Evolutionary conservation across 75 land plant genomes (phyloP).

Genomic region (Sequoia sempervirens): DNA sequence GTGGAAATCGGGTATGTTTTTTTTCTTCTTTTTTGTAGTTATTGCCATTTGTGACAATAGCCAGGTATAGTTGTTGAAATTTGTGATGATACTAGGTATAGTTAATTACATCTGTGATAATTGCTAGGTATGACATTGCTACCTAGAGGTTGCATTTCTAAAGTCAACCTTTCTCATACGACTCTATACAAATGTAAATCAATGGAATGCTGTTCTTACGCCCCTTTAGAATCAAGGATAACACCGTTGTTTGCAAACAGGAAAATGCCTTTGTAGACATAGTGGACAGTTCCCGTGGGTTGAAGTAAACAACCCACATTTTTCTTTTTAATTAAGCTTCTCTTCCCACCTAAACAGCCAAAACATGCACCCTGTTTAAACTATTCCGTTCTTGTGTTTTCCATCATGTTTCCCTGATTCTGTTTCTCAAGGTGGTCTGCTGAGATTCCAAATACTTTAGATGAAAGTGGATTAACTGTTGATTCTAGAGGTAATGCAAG

Average conservation of each 20-base stretch:
- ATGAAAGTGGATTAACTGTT: not conserved
- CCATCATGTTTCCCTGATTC: not conserved
- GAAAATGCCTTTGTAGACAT: not conserved
- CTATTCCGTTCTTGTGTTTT: too few relatives aligned
- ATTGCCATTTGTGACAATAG: not conserved
- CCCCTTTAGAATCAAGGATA: not conserved
- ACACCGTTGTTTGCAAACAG: not conserved
- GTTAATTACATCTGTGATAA: not conserved
- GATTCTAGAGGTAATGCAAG: not conserved
- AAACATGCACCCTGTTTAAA: too few relatives aligned
- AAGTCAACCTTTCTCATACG: not conserved
- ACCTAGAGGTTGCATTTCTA: not conserved
- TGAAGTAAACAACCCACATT: too few relatives aligned
- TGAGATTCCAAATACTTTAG: not conserved
- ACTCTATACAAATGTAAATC: not conserved
- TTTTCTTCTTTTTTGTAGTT: not conserved
- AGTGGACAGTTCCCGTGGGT: not conserved
- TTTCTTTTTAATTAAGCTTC: too few relatives aligned
- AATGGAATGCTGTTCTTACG: not conserved
- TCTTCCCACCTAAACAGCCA: too few relatives aligned
- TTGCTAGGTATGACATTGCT: not conserved
- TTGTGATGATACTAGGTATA: too few relatives aligned
- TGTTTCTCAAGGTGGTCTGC: not conserved
- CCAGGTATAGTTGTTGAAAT: not conserved
- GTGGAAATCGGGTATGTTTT: conserved; percentile 69